Evolutionary conservation across 2,329 filamentous ascomycete species (phyloP).

Genomic region (Colletotrichum simmondsii): DNA sequence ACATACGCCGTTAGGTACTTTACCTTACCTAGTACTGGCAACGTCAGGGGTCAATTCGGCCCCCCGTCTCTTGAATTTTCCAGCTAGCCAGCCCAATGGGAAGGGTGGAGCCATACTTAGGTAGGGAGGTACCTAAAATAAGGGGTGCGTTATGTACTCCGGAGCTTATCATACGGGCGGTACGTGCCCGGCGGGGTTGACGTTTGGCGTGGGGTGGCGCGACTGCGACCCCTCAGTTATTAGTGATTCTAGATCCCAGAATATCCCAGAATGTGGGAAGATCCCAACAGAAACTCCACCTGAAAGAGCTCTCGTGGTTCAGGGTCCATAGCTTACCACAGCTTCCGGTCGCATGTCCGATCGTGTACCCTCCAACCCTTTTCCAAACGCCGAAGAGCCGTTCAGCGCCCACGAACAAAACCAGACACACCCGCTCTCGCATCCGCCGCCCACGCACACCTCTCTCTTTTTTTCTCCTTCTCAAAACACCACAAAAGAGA

Average conservation of each 20-base stretch:
- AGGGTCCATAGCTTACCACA: conserved; percentile 36
- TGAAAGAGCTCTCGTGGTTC: conserved; percentile 29
- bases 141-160: conserved; percentile 21
- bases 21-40: neutral
- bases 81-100: conserved; percentile 15
- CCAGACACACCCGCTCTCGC: conserved; percentile 20
- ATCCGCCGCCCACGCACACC: conserved; percentile 24
- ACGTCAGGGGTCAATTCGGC: conserved; percentile 14
- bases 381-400: conserved; percentile 13
- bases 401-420: conserved; percentile 15
- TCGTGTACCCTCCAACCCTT: conserved; percentile 24
- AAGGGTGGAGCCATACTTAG: conserved; percentile 19
- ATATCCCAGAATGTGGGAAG: conserved; percentile 31
- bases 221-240: conserved; percentile 26
- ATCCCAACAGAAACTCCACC: conserved; percentile 28
- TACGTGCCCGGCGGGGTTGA: conserved; percentile 21
- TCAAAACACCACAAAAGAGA: neutral
- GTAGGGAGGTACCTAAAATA: conserved; percentile 8
- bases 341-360: conserved; percentile 33
- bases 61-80: conserved; percentile 7
- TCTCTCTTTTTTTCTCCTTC: neutral
- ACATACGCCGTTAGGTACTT: neutral
- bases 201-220: neutral
- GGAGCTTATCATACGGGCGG: conserved; percentile 32
- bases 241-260: conserved; percentile 33